These are phyloP conservation scores for Apiospora marii DNA, from an alignment of 2,329 filamentous ascomycete genomes.

Conservation along the genomic window DNA sequence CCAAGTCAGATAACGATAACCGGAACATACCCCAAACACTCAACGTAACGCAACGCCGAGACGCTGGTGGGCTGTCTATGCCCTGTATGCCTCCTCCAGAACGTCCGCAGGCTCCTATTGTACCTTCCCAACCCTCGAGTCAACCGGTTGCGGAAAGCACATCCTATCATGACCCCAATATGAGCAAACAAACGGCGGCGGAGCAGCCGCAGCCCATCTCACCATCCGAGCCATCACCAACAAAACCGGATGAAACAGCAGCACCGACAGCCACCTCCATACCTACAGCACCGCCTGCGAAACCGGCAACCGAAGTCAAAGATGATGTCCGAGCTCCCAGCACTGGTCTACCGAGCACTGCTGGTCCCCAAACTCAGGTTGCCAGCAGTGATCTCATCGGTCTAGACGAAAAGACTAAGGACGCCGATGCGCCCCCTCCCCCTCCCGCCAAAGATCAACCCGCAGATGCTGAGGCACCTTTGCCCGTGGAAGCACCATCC, in stretches of 20 bases:
- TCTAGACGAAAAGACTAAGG: background rate
- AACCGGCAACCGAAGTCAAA: background rate
- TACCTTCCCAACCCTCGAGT: slow-evolving; percentile 8
- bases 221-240: slow-evolving; percentile 21
- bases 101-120: background rate
- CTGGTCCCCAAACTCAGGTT: background rate
- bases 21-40: slow-evolving; percentile 26
- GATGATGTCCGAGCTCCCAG: background rate
- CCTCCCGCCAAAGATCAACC: slow-evolving; percentile 20
- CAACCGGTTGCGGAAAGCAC: background rate
- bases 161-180: slow-evolving; percentile 28
- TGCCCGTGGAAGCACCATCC: background rate
- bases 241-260: slow-evolving; percentile 14
- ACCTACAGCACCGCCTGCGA: background rate
- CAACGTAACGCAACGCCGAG: slow-evolving; percentile 25
- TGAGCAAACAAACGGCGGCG: slow-evolving; percentile 27
- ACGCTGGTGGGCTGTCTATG: slow-evolving; percentile 27
- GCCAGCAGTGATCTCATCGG: background rate
- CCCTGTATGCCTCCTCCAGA: slow-evolving; percentile 30
- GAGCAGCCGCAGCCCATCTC: slow-evolving; percentile 28
- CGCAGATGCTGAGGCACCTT: background rate
- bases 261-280: slow-evolving; percentile 5
- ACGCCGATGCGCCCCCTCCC: background rate
- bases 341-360: background rate
- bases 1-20: slow-evolving; percentile 24